Evolutionary conservation across 2,329 filamentous ascomycete genomes (phyloP), one percentile per base, ranked within the genome.

Genomic region (Coniosporium tulheliwenetii): DNA sequence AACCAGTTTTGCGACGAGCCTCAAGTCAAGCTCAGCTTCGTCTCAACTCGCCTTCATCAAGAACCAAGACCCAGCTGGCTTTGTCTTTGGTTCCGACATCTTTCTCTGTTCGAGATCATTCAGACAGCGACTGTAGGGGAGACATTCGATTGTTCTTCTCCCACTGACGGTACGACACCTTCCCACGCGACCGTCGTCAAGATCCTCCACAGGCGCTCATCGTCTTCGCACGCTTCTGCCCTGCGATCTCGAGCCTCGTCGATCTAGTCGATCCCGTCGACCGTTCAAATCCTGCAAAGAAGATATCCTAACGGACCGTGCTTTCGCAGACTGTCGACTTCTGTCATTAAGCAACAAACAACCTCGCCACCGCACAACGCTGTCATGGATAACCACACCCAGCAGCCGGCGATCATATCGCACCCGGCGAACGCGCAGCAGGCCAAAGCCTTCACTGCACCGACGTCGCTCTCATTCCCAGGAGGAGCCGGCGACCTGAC

Each of bases 141-240:
- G 81, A 86, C 86, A 93, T 94, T 94, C 65, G 80, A 62, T 94
- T 93, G 86, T 93, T 85, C 70, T 83, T 93, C 86, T 93, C 85
- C 82, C 75, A 65, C 74, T 73, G 62, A 74, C 61, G 71, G 67
- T 70, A 70, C 62, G 65, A 52, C 31, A 39, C 44, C 33, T 38
- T 39, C 41, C 10, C 34, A 5, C 19, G 30, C 10, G 31, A n/a
- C n/a, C n/a, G 12, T 33, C 10, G 12, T 14, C 39, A 26, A 13
- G 14, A 37, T 31, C 36, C 9, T n/a, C n/a, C n/a, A 30, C 16
- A 10, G 16, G 14, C 39, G 39, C 44, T 47, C 38, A 38, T 43
- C 41, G 36, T 30, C 33, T 10, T 37, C 19, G 36, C 36, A 30
- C 9, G 30, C 29, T 40, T 39, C 31, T 30, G 39, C 30, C 30